Conservation (phyloP, 2,329 filamentous ascomycete genomes). For the Fusarium temperatum region DNA sequence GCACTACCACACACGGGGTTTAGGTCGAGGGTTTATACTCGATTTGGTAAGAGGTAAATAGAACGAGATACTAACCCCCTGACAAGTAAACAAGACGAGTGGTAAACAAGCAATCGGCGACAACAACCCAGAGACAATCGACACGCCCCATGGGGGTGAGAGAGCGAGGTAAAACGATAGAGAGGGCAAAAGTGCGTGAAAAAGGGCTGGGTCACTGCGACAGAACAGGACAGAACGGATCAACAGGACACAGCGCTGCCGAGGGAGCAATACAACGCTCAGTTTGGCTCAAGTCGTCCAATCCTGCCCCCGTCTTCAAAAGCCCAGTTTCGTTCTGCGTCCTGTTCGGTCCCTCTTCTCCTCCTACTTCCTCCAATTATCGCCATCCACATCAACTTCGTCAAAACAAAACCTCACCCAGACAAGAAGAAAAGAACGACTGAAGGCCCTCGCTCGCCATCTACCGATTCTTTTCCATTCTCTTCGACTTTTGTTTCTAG, state of each 20-base stretch:
- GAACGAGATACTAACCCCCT: conserved; percentile 20
- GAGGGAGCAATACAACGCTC: conserved; percentile 32
- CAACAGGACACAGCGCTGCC: conserved; percentile 32
- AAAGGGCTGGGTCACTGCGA: conserved; percentile 28
- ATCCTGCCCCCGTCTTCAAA: conserved; percentile 52
- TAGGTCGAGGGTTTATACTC: conserved; percentile 19
- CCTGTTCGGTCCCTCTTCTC: conserved; percentile 40
- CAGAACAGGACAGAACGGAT: conserved; percentile 23
- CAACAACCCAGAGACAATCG: conserved; percentile 33
- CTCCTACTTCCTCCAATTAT: conserved; percentile 50
- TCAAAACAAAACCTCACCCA: conserved; percentile 39
- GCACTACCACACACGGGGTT: conserved; percentile 16
- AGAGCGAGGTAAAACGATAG: conserved; percentile 16
- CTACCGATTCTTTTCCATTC: conserved; percentile 47
- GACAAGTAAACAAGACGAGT: conserved; percentile 40
- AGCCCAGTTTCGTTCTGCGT: conserved; percentile 49
- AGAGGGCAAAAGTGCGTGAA: conserved; percentile 3
- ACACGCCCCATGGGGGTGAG: conserved; percentile 36
- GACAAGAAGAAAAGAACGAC: conserved; percentile 49
- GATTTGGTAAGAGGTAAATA: conserved; percentile 39
- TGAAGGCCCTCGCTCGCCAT: conserved; percentile 46
- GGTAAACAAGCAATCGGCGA: conserved; percentile 25
- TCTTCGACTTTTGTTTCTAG: conserved; percentile 63
- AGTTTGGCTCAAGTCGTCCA: conserved; percentile 35
- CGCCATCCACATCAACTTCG: conserved; percentile 48